Evolutionary conservation across 345 rosid genomes (phyloP), one percentile per base, ranked within the genome.

Genomic region (Geranium rotundifolium): DNA sequence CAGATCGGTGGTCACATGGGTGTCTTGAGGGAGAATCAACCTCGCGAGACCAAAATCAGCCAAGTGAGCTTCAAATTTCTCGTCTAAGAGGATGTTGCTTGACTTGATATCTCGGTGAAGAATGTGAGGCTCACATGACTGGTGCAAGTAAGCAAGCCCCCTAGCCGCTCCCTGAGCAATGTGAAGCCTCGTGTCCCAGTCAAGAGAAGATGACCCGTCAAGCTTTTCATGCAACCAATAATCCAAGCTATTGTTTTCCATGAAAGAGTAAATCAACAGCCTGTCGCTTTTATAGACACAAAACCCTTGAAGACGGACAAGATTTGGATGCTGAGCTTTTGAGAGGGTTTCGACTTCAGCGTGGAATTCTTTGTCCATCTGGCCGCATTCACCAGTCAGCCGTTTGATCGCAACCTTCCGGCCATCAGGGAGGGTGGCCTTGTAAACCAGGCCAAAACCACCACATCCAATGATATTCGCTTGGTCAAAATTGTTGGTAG

Each of bases 11-110:
- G 83, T 82, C 39, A 90, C 88, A 62, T 90, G 97, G 0, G 97
- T 90, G 60, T 87, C 95, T 30, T 81, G 80, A 27, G 97, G 91
- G 60, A 69, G 73, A 65, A 90, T 65, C 57, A 87, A 79, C 75
- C 97, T 78, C 3, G 97, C 91, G 0, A 90, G 88, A 70, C 97
- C 97, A 55, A 90, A 90, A 80, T 90, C 97, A 0, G 97, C 97
- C 65, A 90, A 73, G 63, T 90, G 95, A 9, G 97, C 86, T 19
- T 78, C 81, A 46, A 90, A 90, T 19, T 87, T 80, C 75, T 74
- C 86, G 56, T 90, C 85, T 0, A 90, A 67, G 54, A 90, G 95
- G 63, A 90, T 90, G 67, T 90, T 90, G 61, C 97, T 90, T 0
- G 97, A 87, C 63, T 90, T 90, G 3, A 90, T 80, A 66, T 90